Percentiles rank a stretch among this genome's conserved stretches.
Evolutionary conservation across 306 rosid genomes (phyloP).

Genomic region (Vigna unguiculata): DNA sequence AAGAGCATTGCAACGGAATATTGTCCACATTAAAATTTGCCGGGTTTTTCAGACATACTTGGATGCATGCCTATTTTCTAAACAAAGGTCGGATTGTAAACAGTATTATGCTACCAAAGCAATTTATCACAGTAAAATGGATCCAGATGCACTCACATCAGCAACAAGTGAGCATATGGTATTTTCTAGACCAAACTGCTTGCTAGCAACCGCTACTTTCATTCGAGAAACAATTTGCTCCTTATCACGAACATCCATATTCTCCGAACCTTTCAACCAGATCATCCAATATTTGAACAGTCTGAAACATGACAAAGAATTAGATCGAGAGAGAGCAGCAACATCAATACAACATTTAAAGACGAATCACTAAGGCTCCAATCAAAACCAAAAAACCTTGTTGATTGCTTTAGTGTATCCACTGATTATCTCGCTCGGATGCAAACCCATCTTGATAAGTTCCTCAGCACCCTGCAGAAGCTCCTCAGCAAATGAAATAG

Average conservation of each 20-base stretch:
- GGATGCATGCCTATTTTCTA: conserved; percentile 82
- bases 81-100: conserved; percentile 24
- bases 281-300: conserved; percentile 72
- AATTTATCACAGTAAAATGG: conserved; percentile 33
- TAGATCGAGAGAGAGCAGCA: conserved; percentile 4
- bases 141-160: conserved; percentile 62
- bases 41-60: conserved; percentile 93
- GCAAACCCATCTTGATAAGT: conserved; percentile 94
- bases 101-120: neutral
- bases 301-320: conserved; percentile 43
- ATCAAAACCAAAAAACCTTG: conserved; percentile 58
- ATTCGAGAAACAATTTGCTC: conserved; percentile 80
- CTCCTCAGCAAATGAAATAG: conserved; percentile 93
- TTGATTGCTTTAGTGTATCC: conserved; percentile 87
- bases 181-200: conserved; percentile 95
- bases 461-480: conserved; percentile 87
- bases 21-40: conserved; percentile 92
- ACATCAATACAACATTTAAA: neutral
- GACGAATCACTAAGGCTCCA: neutral
- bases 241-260: conserved; percentile 88
- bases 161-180: conserved; percentile 82
- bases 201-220: conserved; percentile 97
- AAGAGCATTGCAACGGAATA: conserved; percentile 82
- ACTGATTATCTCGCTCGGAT: conserved; percentile 92
- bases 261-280: conserved; percentile 87